phyloP scores from a whole-genome alignment of 768 basidiomycete genomes.

The Xerocomellus amylosporus region DNA sequence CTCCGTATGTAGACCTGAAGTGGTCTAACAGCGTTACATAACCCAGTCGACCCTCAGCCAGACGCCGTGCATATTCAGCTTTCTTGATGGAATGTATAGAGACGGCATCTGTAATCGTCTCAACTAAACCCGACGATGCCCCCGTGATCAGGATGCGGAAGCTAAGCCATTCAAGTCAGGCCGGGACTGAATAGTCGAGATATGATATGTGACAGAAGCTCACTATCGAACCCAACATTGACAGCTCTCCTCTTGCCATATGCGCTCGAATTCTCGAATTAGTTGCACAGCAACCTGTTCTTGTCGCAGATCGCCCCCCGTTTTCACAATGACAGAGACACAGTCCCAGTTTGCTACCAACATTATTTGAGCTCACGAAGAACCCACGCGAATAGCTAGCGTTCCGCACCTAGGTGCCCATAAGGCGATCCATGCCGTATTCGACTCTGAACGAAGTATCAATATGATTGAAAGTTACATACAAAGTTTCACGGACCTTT shows the following conservation, averaged over 20 bases:
- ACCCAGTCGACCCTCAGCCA: conserved; percentile 76
- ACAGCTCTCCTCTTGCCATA: conserved; percentile 94
- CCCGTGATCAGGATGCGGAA: conserved; percentile 97
- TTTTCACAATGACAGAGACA: conserved; percentile 97
- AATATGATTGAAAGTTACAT: not conserved
- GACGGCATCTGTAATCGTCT: conserved; percentile 97
- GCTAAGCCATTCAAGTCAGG: conserved; percentile 40
- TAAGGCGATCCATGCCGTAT: conserved; percentile 94
- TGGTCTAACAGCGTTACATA: conserved; percentile 91
- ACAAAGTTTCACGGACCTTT: conserved; percentile 53
- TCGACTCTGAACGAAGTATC: conserved; percentile 48
- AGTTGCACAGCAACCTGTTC: conserved; percentile 97
- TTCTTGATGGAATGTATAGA: conserved; percentile 99
- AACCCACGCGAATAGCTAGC: conserved; percentile 3
- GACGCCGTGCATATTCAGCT: conserved; percentile 88
- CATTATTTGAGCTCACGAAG: conserved; percentile 10
- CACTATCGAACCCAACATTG: conserved; percentile 94
- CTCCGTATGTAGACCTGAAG: conserved; percentile 87
- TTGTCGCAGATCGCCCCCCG: conserved; percentile 93
- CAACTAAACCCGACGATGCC: conserved; percentile 88
- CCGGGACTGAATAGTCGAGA: not conserved
- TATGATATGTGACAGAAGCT: conserved; percentile 23
- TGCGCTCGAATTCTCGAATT: conserved; percentile 86
- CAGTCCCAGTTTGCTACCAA: conserved; percentile 76
- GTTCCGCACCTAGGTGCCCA: conserved; percentile 77